phyloP scores from a whole-genome alignment of 192 early-diverging fungal genomes.

The Chytriomyces hyalinus region DNA sequence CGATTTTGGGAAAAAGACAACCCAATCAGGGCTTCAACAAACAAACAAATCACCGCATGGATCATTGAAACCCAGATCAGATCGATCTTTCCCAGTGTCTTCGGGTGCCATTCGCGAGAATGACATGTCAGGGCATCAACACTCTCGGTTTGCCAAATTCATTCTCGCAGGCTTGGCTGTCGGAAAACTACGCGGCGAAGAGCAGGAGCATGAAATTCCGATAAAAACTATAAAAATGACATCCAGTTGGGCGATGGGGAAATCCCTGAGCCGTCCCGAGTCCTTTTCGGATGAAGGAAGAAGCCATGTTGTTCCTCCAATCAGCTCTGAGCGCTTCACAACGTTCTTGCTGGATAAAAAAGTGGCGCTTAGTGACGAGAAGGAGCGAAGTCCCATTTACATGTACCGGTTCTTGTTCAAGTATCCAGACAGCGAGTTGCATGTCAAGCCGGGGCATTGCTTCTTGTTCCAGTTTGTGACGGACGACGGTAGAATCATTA shows the following conservation, averaged over 20 bases:
- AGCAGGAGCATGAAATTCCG: background rate
- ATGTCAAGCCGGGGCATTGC: constrained; percentile 35
- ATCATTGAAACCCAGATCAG: background rate
- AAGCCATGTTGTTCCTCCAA: background rate
- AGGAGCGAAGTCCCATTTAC: constrained; percentile 9
- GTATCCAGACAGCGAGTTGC: constrained; percentile 9
- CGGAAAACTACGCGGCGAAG: constrained; percentile 31
- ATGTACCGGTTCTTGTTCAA: constrained; percentile 30
- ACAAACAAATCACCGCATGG: constrained; percentile 4
- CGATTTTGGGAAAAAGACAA: background rate
- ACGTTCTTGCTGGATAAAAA: constrained; percentile 16
- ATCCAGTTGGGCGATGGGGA: background rate
- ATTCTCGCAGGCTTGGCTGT: constrained; percentile 38
- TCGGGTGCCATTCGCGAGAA: background rate
- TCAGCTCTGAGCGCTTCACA: constrained; percentile 15
- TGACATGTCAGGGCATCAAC: constrained; percentile 11
- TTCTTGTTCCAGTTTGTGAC: constrained; percentile 36
- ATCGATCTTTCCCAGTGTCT: background rate
- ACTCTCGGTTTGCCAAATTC: constrained; percentile 40
- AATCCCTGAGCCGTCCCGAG: background rate
- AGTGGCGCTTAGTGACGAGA: background rate
- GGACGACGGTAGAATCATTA: constrained; percentile 35
- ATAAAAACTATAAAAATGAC: background rate
- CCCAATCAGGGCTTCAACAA: background rate
- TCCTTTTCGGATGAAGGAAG: background rate